phyloP scores from a whole-genome alignment of 192 early-diverging fungal genomes.

The Coemansia sp. region DNA sequence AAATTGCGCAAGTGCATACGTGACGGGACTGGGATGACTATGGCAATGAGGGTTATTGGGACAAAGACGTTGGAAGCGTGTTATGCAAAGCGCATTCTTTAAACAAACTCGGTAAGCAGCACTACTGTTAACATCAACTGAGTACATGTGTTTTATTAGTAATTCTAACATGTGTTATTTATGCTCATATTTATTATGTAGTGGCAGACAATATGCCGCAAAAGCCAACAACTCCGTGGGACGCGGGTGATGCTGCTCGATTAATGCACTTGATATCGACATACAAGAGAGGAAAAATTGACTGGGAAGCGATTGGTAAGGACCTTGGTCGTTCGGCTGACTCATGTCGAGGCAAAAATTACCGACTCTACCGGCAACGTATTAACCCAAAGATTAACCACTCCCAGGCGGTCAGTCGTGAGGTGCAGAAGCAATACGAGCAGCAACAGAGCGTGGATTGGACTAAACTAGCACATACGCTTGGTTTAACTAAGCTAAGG shows the following conservation, averaged over 20 bases:
- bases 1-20: not conserved
- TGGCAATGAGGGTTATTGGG: not conserved
- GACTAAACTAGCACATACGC: not conserved
- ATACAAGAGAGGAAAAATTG: not conserved
- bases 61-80: not conserved
- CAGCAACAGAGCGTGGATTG: slow-evolving; percentile 7
- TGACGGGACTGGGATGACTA: not conserved
- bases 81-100: not conserved
- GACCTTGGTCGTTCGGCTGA: not conserved
- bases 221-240: not conserved
- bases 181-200: slow-evolving; percentile 1
- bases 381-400: not conserved
- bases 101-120: not conserved
- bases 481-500: not conserved
- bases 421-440: not conserved
- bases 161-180: not conserved
- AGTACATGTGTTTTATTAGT: not conserved
- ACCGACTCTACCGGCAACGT: not conserved
- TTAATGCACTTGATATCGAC: not conserved
- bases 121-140: not conserved
- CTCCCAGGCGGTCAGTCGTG: not conserved
- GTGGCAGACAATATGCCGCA: not conserved
- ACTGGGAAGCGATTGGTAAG: slow-evolving; percentile 1
- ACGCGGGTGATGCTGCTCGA: not conserved
- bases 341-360: not conserved